Base-by-base conservation (phyloP, 2,329 filamentous ascomycete species). In the Colletotrichum karsti region DNA sequence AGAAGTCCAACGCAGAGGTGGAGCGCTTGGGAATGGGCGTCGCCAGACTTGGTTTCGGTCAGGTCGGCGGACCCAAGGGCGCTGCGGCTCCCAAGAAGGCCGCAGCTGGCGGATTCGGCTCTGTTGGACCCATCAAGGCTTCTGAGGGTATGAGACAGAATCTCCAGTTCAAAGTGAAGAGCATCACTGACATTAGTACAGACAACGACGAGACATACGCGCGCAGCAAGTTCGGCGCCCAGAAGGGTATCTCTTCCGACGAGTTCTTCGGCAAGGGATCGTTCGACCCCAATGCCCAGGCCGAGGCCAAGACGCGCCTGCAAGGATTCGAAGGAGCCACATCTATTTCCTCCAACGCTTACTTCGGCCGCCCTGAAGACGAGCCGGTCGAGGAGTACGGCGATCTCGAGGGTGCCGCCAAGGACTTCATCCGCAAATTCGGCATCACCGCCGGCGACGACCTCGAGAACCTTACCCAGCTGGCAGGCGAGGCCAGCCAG, bases 211-310 rank as follows among this genome's bases (percentile, higher is more conserved):
- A 98, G 75, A 90, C 89, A 76, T 97, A 93, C 77, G 94, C 95
- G 6, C 92, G 93, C 74, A 84, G 88, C 76, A 97, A 97, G 80
- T 99, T 99, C 76, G 95, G 95, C 69, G 82, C 81, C 46, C 96
- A 99, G 79, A 98, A 98, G 85, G 93, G 93, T 73, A 99, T 99
- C 73, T 98, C 94, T 0, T 98, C 95, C 0, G 96, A 99, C 79
- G 96, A 99, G 78, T 99, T 97, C 86, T 99, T 99, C 77, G 94
- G 95, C 75, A 95, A 96, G 78, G 93, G 94, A 59, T 83, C 88
- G 62, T 98, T 91, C 80, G 95, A 99, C 77, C 90, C 95, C 39
- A 86, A 86, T 62, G 89, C 92, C 8, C 92, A 96, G 77, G 86
- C 90, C 57, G 95, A 98, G 83, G 95, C 96, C 74, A 97, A 97